Percentiles rank a stretch among this genome's conserved stretches.
Evolutionary conservation across 2,329 filamentous ascomycete species (phyloP).

Genomic region (Verruconis gallopava): DNA sequence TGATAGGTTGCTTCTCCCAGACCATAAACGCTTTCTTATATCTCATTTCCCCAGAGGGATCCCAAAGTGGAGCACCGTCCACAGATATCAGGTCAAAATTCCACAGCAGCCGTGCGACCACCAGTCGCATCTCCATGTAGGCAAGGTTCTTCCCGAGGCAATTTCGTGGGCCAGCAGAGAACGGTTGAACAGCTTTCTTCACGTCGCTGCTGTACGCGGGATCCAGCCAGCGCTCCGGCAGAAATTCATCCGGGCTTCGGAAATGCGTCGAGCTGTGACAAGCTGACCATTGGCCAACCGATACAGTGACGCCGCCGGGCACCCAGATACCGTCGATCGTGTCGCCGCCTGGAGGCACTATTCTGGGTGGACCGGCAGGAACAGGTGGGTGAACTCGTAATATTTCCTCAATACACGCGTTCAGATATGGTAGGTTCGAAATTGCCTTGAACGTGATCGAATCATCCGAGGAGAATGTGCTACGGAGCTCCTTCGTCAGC

Average conservation of each 20-base stretch:
- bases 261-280: not conserved
- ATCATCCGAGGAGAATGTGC: conserved; percentile 17
- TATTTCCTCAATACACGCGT: conserved; percentile 34
- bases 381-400: conserved; percentile 34
- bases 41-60: not conserved
- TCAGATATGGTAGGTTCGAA: conserved; percentile 26
- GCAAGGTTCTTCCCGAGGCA: conserved; percentile 18
- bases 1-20: not conserved
- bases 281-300: conserved; percentile 15
- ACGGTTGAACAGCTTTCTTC: conserved; percentile 21
- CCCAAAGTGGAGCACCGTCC: conserved; percentile 1
- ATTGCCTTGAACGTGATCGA: conserved; percentile 22
- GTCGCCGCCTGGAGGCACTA: conserved; percentile 23
- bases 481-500: conserved; percentile 9
- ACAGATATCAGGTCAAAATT: conserved; percentile 8
- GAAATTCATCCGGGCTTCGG: not conserved
- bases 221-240: conserved; percentile 5
- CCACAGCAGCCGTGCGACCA: conserved; percentile 8
- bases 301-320: not conserved
- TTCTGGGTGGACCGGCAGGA: conserved; percentile 26
- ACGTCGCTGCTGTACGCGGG: conserved; percentile 12
- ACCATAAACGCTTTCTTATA: conserved; percentile 1
- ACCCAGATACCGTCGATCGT: conserved; percentile 25
- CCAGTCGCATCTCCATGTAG: conserved; percentile 16
- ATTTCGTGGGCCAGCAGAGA: conserved; percentile 18